phyloP scores from a whole-genome alignment of 345 rosid species.

The Populus deltoides region DNA sequence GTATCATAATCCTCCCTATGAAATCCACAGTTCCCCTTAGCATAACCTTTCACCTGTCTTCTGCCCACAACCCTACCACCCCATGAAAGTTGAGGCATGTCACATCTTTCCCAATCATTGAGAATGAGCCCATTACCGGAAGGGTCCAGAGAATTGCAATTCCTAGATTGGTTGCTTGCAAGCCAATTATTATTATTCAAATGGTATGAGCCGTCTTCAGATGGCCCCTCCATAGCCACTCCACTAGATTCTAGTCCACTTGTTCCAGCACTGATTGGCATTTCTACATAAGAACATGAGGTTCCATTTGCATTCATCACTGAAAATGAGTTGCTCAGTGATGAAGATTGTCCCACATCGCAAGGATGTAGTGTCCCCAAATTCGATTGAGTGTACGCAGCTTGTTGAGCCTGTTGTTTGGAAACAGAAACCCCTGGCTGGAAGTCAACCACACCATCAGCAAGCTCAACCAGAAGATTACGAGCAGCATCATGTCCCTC shows the following conservation, averaged over 20 bases:
- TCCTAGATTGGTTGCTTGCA: constrained; percentile 58
- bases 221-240: constrained; percentile 78
- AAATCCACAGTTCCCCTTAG: constrained; percentile 59
- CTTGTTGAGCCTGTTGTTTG: constrained; percentile 43
- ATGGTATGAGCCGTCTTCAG: constrained; percentile 61
- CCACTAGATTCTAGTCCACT: constrained; percentile 43
- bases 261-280: constrained; percentile 36
- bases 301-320: constrained; percentile 42
- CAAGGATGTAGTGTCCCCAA: constrained; percentile 36
- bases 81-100: constrained; percentile 77
- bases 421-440: constrained; percentile 49
- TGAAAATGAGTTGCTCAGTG: constrained; percentile 36
- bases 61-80: constrained; percentile 94
- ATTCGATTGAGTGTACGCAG: constrained; percentile 39
- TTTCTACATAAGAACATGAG: constrained; percentile 48
- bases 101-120: constrained; percentile 85
- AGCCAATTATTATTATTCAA: constrained; percentile 65
- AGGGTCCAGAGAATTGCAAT: constrained; percentile 54
- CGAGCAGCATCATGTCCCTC: constrained; percentile 38
- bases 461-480: constrained; percentile 48
- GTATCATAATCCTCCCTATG: constrained; percentile 75
- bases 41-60: constrained; percentile 55
- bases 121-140: constrained; percentile 51
- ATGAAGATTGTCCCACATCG: constrained; percentile 37
- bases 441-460: constrained; percentile 52